phyloP scores from a whole-genome alignment of 1,284 basidiomycete species.

The Puccinia novopanici region DNA sequence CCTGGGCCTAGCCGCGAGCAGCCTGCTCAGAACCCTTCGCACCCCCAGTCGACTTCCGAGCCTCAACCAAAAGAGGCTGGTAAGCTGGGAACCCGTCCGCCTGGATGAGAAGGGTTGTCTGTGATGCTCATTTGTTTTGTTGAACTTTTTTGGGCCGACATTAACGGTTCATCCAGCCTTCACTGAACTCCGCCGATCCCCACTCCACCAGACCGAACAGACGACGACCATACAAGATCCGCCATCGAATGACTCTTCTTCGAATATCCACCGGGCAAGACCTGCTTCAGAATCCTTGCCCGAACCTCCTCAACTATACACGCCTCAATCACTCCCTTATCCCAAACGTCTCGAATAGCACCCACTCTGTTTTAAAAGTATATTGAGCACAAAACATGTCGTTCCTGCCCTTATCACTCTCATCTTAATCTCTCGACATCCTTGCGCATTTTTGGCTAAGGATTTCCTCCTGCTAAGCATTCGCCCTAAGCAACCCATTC shows the following conservation, averaged over 20 bases:
- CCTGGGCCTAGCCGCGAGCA: background rate
- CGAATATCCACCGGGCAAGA: background rate
- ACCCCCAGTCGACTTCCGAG: background rate
- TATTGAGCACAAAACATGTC: no score
- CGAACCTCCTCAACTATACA: slow-evolving; percentile 1
- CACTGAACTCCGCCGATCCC: background rate
- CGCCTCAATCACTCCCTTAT: background rate
- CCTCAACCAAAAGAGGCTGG: background rate
- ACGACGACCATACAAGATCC: background rate
- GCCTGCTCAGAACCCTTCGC: slow-evolving; percentile 3
- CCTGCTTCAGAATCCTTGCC: background rate
- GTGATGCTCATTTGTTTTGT: background rate
- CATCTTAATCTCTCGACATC: no score
- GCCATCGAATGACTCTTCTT: background rate
- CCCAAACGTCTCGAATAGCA: background rate
- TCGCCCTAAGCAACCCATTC: no score
- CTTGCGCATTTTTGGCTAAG: no score
- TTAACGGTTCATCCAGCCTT: background rate
- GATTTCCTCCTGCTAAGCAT: no score
- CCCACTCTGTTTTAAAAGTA: background rate
- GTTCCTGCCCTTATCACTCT: no score
- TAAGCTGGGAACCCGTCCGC: background rate
- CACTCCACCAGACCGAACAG: background rate
- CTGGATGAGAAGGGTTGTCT: background rate
- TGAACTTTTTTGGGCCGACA: background rate